A percentile compares a stretch with the other conserved stretches of the same genome.
Evolutionary conservation across 352 stramenopile genomes (phyloP).

Genomic region (Hyaloperonospora arabidopsidis): DNA sequence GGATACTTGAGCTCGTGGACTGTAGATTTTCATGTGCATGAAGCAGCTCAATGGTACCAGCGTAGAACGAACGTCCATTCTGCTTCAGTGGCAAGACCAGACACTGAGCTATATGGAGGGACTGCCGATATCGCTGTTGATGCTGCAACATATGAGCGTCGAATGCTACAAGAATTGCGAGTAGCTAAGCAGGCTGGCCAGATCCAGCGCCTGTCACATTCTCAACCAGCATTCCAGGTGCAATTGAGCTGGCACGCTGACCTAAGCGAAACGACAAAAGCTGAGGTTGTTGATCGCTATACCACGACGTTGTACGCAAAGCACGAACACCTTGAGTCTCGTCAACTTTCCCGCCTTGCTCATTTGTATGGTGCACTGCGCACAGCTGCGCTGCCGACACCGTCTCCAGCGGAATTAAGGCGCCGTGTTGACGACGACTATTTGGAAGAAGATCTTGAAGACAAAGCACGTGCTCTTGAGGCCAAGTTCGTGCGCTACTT

Average conservation of each 20-base stretch:
- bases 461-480: slow-evolving; percentile 37
- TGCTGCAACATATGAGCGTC: slow-evolving; percentile 28
- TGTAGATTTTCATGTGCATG: slow-evolving; percentile 53
- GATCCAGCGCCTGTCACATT: slow-evolving; percentile 52
- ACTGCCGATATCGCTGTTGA: slow-evolving; percentile 19
- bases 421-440: slow-evolving; percentile 11
- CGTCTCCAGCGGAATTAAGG: slow-evolving; percentile 6
- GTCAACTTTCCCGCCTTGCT: slow-evolving; percentile 53
- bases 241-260: slow-evolving; percentile 30
- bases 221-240: slow-evolving; percentile 42
- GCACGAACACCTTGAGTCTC: slow-evolving; percentile 45
- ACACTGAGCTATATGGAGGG: slow-evolving; percentile 15
- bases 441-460: slow-evolving; percentile 11
- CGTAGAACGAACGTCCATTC: slow-evolving; percentile 3
- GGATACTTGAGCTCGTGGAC: slow-evolving; percentile 51
- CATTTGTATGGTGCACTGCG: slow-evolving; percentile 48
- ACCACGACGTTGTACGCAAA: slow-evolving; percentile 46
- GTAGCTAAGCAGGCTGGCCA: slow-evolving; percentile 42
- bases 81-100: slow-evolving; percentile 5
- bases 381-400: slow-evolving; percentile 27
- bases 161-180: slow-evolving; percentile 46
- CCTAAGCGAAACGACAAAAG: slow-evolving; percentile 4
- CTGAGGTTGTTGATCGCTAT: slow-evolving; percentile 24
- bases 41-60: slow-evolving; percentile 37
- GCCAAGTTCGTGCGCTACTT: slow-evolving; percentile 57